Evolutionary conservation across 331 rosid genomes (phyloP).

Genomic region (Quercus tomentella): DNA sequence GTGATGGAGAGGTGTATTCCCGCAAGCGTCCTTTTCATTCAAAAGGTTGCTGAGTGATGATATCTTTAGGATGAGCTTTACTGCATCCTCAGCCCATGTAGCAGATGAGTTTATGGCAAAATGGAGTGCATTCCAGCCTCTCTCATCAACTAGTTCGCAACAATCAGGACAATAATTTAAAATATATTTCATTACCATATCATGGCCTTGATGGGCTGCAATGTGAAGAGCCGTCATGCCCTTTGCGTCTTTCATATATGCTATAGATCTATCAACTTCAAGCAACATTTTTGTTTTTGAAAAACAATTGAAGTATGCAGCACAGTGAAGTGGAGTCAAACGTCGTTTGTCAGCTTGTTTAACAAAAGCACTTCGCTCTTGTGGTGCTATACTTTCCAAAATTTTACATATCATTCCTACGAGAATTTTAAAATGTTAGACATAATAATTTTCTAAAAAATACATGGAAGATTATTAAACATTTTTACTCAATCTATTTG

Average conservation of each 20-base stretch:
- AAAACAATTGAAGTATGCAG: not conserved
- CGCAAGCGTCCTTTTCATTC: not conserved
- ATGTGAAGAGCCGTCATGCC: not conserved
- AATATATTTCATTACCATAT: not conserved
- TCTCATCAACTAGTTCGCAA: not conserved
- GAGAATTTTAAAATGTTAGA: not conserved
- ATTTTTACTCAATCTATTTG: too few species aligned
- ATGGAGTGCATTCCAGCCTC: slow-evolving; percentile 3
- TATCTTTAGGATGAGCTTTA: not conserved
- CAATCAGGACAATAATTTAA: not conserved
- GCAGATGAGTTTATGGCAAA: not conserved
- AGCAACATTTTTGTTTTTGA: not conserved
- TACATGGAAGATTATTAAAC: too few species aligned
- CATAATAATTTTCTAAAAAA: too few species aligned
- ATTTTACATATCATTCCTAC: not conserved
- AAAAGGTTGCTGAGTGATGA: not conserved
- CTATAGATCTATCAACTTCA: not conserved
- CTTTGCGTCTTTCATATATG: not conserved
- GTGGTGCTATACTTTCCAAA: too few species aligned
- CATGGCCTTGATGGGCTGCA: not conserved
- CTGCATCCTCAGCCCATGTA: not conserved
- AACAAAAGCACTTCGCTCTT: too few species aligned
- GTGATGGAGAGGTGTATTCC: not conserved
- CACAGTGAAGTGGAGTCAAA: not conserved
- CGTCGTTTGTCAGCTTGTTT: not conserved